phyloP scores from a whole-genome alignment of 306 rosid species.

The Corylus heterophylla region DNA sequence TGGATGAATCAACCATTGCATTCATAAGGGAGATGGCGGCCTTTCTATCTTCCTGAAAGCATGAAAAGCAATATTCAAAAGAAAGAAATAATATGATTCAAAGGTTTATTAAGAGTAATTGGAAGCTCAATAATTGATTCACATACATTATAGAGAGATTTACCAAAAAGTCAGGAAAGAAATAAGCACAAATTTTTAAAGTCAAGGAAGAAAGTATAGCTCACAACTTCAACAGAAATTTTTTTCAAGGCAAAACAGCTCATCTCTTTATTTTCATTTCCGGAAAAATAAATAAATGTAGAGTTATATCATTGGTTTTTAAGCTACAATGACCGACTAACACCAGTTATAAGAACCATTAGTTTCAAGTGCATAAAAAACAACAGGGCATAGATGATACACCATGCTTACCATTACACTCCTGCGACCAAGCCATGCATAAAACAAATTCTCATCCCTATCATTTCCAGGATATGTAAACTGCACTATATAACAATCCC shows the following conservation, averaged over 20 bases:
- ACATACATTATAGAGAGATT: constrained; percentile 11
- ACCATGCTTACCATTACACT: constrained; percentile 55
- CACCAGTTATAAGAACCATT: not conserved
- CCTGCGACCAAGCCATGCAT: constrained; percentile 76
- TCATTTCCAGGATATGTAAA: constrained; percentile 69
- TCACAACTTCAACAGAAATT: constrained; percentile 6
- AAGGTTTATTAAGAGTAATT: constrained; percentile 9
- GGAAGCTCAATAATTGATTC: not conserved
- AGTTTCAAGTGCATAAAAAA: constrained; percentile 18
- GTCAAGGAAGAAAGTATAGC: not conserved
- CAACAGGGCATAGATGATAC: not conserved
- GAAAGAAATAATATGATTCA: constrained; percentile 1
- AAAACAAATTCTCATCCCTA: constrained; percentile 74
- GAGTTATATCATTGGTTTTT: not conserved
- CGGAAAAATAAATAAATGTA: not conserved
- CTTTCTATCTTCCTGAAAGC: constrained; percentile 69
- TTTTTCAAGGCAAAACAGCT: not conserved
- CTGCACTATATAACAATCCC: constrained; percentile 86
- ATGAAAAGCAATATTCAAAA: constrained; percentile 22
- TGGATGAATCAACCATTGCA: constrained; percentile 52
- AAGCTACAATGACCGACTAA: not conserved
- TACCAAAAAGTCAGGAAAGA: not conserved
- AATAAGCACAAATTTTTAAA: not conserved
- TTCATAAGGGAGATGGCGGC: constrained; percentile 58
- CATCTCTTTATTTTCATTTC: not conserved